A percentile compares a stretch with the other conserved stretches of the same genome.
phyloP scores from a whole-genome alignment of 208 protist species.

The Crithidia thermophila region DNA sequence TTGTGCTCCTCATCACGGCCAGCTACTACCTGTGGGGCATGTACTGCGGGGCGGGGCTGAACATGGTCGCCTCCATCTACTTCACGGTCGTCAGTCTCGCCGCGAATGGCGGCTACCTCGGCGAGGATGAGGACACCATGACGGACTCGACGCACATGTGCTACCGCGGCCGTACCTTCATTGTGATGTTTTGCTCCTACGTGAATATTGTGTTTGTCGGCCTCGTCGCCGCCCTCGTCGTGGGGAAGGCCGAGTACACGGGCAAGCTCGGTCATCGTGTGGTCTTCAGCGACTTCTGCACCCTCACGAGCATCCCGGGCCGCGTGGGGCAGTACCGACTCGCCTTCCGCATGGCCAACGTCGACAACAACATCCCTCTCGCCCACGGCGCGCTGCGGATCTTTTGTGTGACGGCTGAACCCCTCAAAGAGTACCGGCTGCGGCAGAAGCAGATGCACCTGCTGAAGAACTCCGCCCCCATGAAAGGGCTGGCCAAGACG shows the following conservation, averaged over 20 bases:
- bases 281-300: conserved; percentile 84
- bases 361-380: conserved; percentile 59
- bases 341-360: conserved; percentile 80
- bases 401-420: conserved; percentile 71
- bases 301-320: conserved; percentile 51
- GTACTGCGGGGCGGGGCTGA: conserved; percentile 55
- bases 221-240: conserved; percentile 79
- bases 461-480: conserved; percentile 12
- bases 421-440: conserved; percentile 44
- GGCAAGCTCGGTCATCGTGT: conserved; percentile 70
- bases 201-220: conserved; percentile 87
- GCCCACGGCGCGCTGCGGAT: conserved; percentile 64
- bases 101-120: conserved; percentile 86
- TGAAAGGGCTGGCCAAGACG: conserved; percentile 5
- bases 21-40: conserved; percentile 64
- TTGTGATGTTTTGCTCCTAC: conserved; percentile 83
- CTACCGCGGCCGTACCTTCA: conserved; percentile 68
- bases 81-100: conserved; percentile 85
- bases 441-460: conserved; percentile 40
- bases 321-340: conserved; percentile 54
- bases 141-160: conserved; percentile 55
- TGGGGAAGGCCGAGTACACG: conserved; percentile 81
- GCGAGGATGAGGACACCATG: conserved; percentile 72
- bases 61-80: conserved; percentile 60
- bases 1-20: conserved; percentile 55